phyloP scores from a whole-genome alignment of 2,329 filamentous ascomycete genomes.

The Verticillium nonalfalfae region DNA sequence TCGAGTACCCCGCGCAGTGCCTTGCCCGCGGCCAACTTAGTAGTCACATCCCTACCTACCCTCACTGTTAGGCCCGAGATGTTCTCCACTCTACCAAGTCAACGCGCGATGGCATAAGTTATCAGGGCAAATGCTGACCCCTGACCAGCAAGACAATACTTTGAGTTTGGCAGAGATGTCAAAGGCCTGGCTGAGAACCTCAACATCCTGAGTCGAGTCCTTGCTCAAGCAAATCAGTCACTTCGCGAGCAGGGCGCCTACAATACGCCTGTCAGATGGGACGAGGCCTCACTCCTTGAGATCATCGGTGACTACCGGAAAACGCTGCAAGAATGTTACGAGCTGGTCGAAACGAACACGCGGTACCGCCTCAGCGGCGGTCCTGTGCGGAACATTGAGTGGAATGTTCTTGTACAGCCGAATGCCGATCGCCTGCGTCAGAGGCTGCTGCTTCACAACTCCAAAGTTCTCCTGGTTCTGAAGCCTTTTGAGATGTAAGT shows the following conservation, averaged over 20 bases:
- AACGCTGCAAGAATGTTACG: slow-evolving; percentile 23
- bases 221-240: slow-evolving; percentile 18
- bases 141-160: slow-evolving; percentile 20
- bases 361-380: slow-evolving; percentile 18
- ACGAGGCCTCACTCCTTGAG: slow-evolving; percentile 12
- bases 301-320: slow-evolving; percentile 23
- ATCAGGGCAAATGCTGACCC: neutral
- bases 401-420: slow-evolving; percentile 27
- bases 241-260: slow-evolving; percentile 16
- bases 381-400: slow-evolving; percentile 24
- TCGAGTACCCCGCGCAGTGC: neutral
- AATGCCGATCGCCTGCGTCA: slow-evolving; percentile 22
- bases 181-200: slow-evolving; percentile 21
- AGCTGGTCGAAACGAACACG: slow-evolving; percentile 20
- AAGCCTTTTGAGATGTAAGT: slow-evolving; percentile 29
- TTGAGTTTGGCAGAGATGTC: slow-evolving; percentile 24
- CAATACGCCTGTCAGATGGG: slow-evolving; percentile 13
- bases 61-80: neutral
- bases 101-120: neutral
- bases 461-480: slow-evolving; percentile 23
- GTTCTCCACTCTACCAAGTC: neutral
- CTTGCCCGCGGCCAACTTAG: neutral
- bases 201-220: slow-evolving; percentile 20
- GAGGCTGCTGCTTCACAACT: slow-evolving; percentile 25
- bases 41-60: neutral